A percentile compares a stretch with the other conserved stretches of the same genome.
These are phyloP conservation scores for Penicillium crustosum DNA, from an alignment of 2,329 filamentous ascomycete genomes.

Conservation along the genomic window DNA sequence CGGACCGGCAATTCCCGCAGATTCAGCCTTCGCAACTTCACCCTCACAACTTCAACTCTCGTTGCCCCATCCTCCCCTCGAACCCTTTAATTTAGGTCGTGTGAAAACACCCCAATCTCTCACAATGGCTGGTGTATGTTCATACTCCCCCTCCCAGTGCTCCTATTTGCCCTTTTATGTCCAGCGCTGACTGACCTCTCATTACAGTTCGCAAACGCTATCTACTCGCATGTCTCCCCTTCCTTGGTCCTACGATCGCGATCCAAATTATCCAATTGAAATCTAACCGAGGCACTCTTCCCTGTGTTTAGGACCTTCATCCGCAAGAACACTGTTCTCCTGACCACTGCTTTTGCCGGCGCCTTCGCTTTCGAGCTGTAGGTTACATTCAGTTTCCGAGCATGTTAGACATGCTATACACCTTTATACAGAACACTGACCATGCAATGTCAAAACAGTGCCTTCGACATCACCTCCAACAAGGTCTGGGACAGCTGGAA, in stretches of 20 bases:
- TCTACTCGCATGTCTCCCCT: slow-evolving; percentile 60
- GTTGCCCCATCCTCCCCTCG: slow-evolving; percentile 9
- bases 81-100: slow-evolving; percentile 11
- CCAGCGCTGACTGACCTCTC: slow-evolving; percentile 32
- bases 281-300: slow-evolving; percentile 18
- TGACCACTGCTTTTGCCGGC: slow-evolving; percentile 78
- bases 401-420: slow-evolving; percentile 1
- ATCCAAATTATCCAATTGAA: slow-evolving; percentile 18
- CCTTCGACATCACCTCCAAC: slow-evolving; percentile 79
- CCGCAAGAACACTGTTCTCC: slow-evolving; percentile 83
- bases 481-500: slow-evolving; percentile 89
- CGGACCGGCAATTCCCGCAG: slow-evolving; percentile 41
- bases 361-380: slow-evolving; percentile 96
- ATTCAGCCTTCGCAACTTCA: slow-evolving; percentile 36
- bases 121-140: slow-evolving; percentile 56
- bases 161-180: slow-evolving; percentile 32
- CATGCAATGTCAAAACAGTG: slow-evolving; percentile 53
- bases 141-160: not conserved
- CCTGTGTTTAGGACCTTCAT: slow-evolving; percentile 68
- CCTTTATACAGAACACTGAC: slow-evolving; percentile 18
- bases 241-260: slow-evolving; percentile 14
- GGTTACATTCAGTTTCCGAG: slow-evolving; percentile 38
- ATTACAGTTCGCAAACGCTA: slow-evolving; percentile 50
- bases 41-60: slow-evolving; percentile 25
- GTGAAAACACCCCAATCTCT: slow-evolving; percentile 23